Evolutionary conservation across 176 grass and related monocot genomes (phyloP), one percentile per base, ranked within the genome.

Genomic region (Coix lacrymajobi): DNA sequence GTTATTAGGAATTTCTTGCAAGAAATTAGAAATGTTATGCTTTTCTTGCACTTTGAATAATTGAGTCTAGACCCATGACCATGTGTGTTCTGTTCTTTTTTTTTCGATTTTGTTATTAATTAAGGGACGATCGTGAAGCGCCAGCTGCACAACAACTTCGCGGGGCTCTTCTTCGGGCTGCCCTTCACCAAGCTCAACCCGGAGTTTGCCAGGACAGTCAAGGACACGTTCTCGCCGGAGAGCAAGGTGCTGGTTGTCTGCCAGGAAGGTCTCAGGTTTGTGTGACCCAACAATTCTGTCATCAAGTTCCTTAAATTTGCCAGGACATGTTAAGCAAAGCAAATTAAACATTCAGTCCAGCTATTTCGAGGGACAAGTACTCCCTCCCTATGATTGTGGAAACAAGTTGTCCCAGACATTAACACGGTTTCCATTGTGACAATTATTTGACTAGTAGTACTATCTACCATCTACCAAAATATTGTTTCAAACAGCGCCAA

Each of bases 201-300:
- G 0, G 90, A 98, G 44, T 98, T 98, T 14, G 56, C 84, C 39
- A 91, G 81, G 88, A 89, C 73, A 22, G 86, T 98, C 22, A 93
- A 81, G 90, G 84, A 87, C 52, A 88, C 91, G 79, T 87, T 98
- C 80, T 87, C 86, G 11, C 61, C 84, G 40, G 88, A 93, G 29
- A 95, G 75, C 62, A 98, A 93, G 76, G 60, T 93, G 73, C 88
- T 98, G 63, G 37, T 98, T 31, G 90, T 98, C 62, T 98, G 95
- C 78, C 92, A 98, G 78, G 95, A 95, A 93, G 92, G 95, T 19
- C 86, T 98, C 76, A 89, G 95, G 95, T 98, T 75, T 79, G 85
- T 79, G 85, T 75, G n/a, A 49, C 7, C 43, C 7, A 61, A 7
- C 11, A 37, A n/a, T 43, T 60, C 31, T 41, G 22, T 57, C 16